Percentiles rank a stretch among this genome's conserved stretches.
Evolutionary conservation across 345 rosid genomes (phyloP).

Genomic region (Eutrema yunnanense): DNA sequence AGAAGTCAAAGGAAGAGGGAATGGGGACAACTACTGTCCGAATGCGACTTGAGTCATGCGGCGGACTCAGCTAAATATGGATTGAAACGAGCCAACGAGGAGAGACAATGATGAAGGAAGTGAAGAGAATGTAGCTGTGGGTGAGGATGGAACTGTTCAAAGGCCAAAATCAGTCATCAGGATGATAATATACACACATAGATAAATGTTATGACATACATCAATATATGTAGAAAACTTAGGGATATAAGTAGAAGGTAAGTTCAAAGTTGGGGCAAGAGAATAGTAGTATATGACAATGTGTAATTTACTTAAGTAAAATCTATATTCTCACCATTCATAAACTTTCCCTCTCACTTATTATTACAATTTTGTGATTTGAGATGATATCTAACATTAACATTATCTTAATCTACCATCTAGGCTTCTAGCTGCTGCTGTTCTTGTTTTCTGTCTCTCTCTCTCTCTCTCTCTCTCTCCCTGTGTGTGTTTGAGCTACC

Average conservation of each 20-base stretch:
- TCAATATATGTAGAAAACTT: neutral
- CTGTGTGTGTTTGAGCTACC: neutral
- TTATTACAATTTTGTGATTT: neutral
- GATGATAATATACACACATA: neutral
- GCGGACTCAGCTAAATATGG: conserved; percentile 8
- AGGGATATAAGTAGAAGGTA: neutral
- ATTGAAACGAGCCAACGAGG: conserved; percentile 13
- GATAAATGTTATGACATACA: neutral
- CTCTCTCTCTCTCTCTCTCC: neutral
- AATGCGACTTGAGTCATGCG: conserved; percentile 27
- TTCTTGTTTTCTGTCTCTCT: neutral
- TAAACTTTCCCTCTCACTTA: neutral
- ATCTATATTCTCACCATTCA: neutral
- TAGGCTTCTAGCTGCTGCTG: neutral
- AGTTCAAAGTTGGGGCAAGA: neutral
- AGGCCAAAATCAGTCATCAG: conserved; percentile 23
- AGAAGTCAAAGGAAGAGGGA: conserved; percentile 7
- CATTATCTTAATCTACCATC: conserved; percentile 5
- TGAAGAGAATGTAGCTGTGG: conserved; percentile 12
- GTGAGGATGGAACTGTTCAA: conserved; percentile 9
- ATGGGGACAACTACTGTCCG: conserved; percentile 30
- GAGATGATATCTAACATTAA: conserved; percentile 7
- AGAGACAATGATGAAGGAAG: neutral
- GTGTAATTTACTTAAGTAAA: neutral
- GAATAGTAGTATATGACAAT: neutral